Evolutionary conservation across 2,329 filamentous ascomycete genomes (phyloP).

Genomic region (Laburnicola sp.): DNA sequence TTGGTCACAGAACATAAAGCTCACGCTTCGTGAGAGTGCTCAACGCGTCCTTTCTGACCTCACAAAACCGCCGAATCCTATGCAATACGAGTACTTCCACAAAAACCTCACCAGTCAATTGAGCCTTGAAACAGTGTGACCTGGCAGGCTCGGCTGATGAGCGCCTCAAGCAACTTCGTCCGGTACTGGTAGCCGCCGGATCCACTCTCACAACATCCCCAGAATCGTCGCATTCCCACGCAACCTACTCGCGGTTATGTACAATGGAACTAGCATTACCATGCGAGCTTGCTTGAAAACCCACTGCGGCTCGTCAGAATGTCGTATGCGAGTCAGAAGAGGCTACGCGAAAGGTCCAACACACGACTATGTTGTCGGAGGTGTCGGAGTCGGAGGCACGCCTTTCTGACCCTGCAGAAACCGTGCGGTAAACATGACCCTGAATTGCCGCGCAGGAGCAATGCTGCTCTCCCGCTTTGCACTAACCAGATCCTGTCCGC

Average conservation of each 20-base stretch:
- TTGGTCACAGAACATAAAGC: neutral
- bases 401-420: conserved; percentile 5
- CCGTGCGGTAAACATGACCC: conserved; percentile 1
- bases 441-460: conserved; percentile 3
- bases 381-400: conserved; percentile 4
- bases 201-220: neutral
- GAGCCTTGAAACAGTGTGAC: neutral
- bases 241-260: neutral
- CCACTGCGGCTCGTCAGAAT: neutral
- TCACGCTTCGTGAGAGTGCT: neutral
- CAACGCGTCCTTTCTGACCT: neutral
- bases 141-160: neutral
- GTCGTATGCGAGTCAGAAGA: neutral
- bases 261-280: neutral
- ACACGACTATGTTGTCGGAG: neutral
- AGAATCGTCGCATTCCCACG: conserved; percentile 2
- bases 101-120: neutral
- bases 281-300: neutral
- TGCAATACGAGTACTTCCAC: neutral
- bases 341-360: conserved; percentile 2
- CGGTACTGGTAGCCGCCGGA: neutral
- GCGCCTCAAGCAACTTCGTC: neutral
- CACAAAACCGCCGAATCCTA: neutral
- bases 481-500: conserved; percentile 2
- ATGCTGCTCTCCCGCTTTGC: conserved; percentile 7